Percentiles rank a stretch among this genome's conserved stretches.
Conservation (phyloP, 176 grass and related monocot species). For the Phoenix dactylifera region DNA sequence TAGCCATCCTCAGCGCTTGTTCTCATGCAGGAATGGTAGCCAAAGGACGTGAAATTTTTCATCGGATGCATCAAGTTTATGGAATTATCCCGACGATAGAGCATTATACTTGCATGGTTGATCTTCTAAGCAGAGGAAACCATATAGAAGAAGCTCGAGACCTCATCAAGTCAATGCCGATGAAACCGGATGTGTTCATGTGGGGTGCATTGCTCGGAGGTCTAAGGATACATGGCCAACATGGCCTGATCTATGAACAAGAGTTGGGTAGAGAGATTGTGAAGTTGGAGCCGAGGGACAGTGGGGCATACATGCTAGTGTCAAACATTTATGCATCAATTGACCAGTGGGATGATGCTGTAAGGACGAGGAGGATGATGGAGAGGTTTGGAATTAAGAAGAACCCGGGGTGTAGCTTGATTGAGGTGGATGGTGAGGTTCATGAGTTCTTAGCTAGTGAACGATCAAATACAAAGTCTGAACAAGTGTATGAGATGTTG, state of each 20-base stretch:
- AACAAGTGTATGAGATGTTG: constrained; percentile 10
- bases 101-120: constrained; percentile 22
- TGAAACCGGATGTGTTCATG: constrained; percentile 9
- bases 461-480: not conserved
- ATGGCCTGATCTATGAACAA: not conserved
- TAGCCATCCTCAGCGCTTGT: constrained; percentile 15
- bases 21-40: constrained; percentile 19
- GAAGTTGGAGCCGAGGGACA: constrained; percentile 2
- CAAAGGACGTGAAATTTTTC: constrained; percentile 4
- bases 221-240: not conserved
- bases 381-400: constrained; percentile 8
- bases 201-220: constrained; percentile 12
- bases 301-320: constrained; percentile 11
- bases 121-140: constrained; percentile 17
- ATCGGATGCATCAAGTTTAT: constrained; percentile 3
- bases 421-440: constrained; percentile 14
- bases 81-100: constrained; percentile 11
- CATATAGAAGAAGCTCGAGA: constrained; percentile 7
- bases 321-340: constrained; percentile 8
- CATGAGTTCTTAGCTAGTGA: constrained; percentile 13
- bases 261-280: not conserved
- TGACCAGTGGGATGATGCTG: constrained; percentile 12
- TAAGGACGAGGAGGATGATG: constrained; percentile 16
- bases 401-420: constrained; percentile 12
- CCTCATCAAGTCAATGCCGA: constrained; percentile 19